Evolutionary conservation across 768 basidiomycete genomes (phyloP), one percentile per base, ranked within the genome.

Genomic region (Daedalea quercina): DNA sequence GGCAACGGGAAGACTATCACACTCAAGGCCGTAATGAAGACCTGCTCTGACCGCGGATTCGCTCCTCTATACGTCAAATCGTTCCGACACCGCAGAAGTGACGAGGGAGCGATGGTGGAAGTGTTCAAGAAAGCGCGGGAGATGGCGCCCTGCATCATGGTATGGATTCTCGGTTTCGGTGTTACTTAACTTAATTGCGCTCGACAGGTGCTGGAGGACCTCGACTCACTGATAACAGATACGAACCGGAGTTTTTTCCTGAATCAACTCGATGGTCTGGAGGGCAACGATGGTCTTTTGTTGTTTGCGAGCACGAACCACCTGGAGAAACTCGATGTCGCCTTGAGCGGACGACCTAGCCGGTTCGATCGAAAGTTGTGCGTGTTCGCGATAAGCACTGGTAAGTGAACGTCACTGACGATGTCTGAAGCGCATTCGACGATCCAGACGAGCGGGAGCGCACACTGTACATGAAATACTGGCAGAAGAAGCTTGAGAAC

Each of bases 291-390:
- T 54, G 91, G 91, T 0, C 58, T 94, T 9, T 76, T 93, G 24
- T 70, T 92, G 59, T 82, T 92, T 51, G 84, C 78, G 12, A 81
- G 87, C 1, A 93, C 91, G 22, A 94, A 93, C 63, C 88, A 93
- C 66, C 84, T 91, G 54, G 87, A 91, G 35, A 72, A 76, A 40
- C 78, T 93, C 40, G 91, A 92, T 61, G 81, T 86, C 26, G 86
- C 84, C 7, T 66, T 94, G 54, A 84, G 85, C 57, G 79, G 72
- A 35, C 78, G 91, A 17, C 90, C 90, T 7, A 90, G 86, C 59
- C 80, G 90, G 34, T 93, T 93, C 59, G 90, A 93, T 64, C 76
- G 91, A 50, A 90, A 92, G 73, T 91, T 83, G 89, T 87, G 58
- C 55, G 87, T 33, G 34, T 0, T 45, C 11, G 35, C 11, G 9